phyloP scores from a whole-genome alignment of 257 asterid species.

The Anisodus acutangulus region DNA sequence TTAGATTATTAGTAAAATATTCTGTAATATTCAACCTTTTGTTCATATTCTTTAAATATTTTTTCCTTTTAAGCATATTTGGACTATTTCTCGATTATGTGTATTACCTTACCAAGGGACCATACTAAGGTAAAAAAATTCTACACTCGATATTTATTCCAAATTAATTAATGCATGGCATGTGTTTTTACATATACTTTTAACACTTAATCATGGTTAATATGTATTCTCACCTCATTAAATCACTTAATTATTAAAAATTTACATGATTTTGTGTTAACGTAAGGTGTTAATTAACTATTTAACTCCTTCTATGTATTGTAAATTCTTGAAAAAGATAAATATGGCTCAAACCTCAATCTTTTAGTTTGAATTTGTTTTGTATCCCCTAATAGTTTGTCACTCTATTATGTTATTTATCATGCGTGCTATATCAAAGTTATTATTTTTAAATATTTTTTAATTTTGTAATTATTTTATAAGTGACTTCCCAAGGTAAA shows the following conservation, averaged over 20 bases:
- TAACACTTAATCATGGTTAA: not conserved
- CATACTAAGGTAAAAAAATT: too few species aligned
- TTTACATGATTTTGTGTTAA: not conserved
- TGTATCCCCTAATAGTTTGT: not conserved
- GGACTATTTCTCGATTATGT: not conserved
- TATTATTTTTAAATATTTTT: not conserved
- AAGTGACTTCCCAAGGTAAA: not conserved
- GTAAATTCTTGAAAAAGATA: not conserved
- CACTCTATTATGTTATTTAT: not conserved
- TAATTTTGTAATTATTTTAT: too few species aligned
- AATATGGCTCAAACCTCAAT: not conserved
- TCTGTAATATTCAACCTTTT: not conserved
- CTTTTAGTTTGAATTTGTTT: not conserved
- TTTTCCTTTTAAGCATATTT: not conserved
- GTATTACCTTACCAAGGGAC: not conserved
- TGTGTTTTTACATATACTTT: too few species aligned
- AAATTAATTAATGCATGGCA: too few species aligned
- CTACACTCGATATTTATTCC: too few species aligned
- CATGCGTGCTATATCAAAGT: not conserved
- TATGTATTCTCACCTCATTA: not conserved
- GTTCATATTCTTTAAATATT: not conserved
- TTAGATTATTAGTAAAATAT: not conserved
- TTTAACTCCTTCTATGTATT: not conserved
- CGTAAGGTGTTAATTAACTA: not conserved
- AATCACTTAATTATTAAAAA: not conserved